These are phyloP conservation scores for Chondrus crispus DNA, from an alignment of 23 red algal species.

Conservation along the genomic window DNA sequence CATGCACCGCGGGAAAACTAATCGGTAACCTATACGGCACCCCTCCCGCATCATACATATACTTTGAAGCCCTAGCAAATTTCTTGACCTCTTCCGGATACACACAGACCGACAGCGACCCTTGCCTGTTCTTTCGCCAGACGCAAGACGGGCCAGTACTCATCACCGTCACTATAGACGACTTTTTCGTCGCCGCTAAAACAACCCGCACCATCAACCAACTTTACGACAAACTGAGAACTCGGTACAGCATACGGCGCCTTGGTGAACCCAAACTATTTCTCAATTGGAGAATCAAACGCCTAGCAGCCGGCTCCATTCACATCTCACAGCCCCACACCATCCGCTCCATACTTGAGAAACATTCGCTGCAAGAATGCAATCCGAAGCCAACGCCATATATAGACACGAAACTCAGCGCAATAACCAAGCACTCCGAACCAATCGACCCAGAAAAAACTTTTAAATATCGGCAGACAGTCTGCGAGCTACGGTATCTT, in stretches of 20 bases:
- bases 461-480: neutral
- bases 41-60: neutral
- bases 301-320: neutral
- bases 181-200: neutral
- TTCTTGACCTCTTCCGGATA: neutral
- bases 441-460: neutral
- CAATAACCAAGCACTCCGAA: neutral
- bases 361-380: neutral
- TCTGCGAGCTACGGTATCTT: neutral
- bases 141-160: neutral
- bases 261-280: neutral
- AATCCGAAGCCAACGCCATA: conserved; percentile 6
- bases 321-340: conserved; percentile 15
- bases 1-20: neutral
- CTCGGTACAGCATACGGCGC: neutral
- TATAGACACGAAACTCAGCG: neutral
- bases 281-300: neutral
- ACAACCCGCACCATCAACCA: neutral
- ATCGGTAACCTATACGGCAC: neutral
- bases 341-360: neutral
- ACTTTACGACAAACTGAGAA: neutral
- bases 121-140: neutral
- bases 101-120: neutral
- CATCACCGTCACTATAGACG: neutral
- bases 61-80: neutral